These are phyloP conservation scores for Peronospora destructor DNA, from an alignment of 352 stramenopile species.

Conservation along the genomic window DNA sequence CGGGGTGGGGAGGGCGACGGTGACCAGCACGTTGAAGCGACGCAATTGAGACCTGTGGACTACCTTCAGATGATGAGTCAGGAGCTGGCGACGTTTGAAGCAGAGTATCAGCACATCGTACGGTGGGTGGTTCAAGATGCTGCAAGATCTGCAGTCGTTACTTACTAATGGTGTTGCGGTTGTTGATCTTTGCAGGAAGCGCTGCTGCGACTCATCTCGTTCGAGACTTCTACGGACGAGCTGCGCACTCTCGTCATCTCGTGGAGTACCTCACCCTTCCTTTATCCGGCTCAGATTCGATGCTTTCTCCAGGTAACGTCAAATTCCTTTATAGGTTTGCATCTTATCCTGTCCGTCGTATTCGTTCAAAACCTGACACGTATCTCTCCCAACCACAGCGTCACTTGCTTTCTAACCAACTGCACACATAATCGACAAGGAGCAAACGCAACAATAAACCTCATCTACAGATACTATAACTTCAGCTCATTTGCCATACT, in stretches of 20 bases:
- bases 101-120: constrained; percentile 79
- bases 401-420: constrained; percentile 34
- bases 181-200: constrained; percentile 35
- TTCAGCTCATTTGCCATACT: constrained; percentile 7
- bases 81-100: constrained; percentile 64
- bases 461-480: constrained; percentile 10
- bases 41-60: constrained; percentile 39
- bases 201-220: constrained; percentile 56
- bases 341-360: not conserved
- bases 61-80: constrained; percentile 69
- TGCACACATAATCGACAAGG: constrained; percentile 6
- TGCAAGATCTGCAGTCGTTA: not conserved
- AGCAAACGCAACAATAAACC: not conserved
- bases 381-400: constrained; percentile 14
- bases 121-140: not conserved
- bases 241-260: constrained; percentile 75
- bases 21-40: constrained; percentile 9
- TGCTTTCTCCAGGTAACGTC: constrained; percentile 45
- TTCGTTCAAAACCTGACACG: too few relatives aligned
- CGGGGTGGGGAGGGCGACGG: not conserved
- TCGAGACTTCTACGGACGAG: constrained; percentile 60
- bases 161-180: not conserved
- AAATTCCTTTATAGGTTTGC: not conserved
- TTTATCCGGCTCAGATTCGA: constrained; percentile 42
- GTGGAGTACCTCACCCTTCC: constrained; percentile 75